A percentile compares a stretch with the other conserved stretches of the same genome.
These are phyloP conservation scores for Candida xiaguanensis DNA, from an alignment of 805 yeast genomes.

Conservation along the genomic window DNA sequence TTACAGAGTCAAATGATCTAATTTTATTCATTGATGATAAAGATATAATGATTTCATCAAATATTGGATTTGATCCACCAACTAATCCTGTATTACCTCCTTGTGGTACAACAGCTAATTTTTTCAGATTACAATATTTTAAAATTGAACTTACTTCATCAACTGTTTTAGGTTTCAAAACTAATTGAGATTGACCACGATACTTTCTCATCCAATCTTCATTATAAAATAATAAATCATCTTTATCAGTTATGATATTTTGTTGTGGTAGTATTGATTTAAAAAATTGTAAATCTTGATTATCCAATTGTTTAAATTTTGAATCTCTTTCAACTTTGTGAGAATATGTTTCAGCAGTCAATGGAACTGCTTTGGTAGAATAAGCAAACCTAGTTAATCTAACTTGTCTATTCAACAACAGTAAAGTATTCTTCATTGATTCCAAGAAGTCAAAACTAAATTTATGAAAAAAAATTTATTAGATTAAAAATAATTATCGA, in stretches of 20 bases:
- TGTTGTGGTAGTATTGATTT: constrained; percentile 51
- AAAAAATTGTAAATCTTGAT: constrained; percentile 60
- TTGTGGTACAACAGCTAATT: constrained; percentile 87
- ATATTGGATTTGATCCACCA: constrained; percentile 90
- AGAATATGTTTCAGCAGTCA: constrained; percentile 73
- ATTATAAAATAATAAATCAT: constrained; percentile 68
- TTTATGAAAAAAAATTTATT: too few species aligned
- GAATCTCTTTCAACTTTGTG: constrained; percentile 48
- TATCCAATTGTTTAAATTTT: constrained; percentile 48
- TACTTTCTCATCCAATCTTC: constrained; percentile 96
- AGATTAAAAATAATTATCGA: too few species aligned
- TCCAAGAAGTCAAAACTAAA: too few species aligned
- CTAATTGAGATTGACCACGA: constrained; percentile 78
- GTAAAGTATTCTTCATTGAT: too few species aligned
- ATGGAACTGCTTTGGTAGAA: constrained; percentile 32
- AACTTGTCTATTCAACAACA: too few species aligned
- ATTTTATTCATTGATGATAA: constrained; percentile 69
- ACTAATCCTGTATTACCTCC: constrained; percentile 97
- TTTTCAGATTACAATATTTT: constrained; percentile 73
- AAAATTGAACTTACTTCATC: constrained; percentile 74
- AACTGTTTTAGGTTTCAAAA: constrained; percentile 77
- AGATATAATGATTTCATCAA: constrained; percentile 82
- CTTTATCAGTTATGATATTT: constrained; percentile 50
- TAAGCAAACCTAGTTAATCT: too few species aligned
- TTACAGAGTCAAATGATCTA: constrained; percentile 73